Base-by-base conservation (phyloP, 345 rosid genomes). In the Salix purpurea region DNA sequence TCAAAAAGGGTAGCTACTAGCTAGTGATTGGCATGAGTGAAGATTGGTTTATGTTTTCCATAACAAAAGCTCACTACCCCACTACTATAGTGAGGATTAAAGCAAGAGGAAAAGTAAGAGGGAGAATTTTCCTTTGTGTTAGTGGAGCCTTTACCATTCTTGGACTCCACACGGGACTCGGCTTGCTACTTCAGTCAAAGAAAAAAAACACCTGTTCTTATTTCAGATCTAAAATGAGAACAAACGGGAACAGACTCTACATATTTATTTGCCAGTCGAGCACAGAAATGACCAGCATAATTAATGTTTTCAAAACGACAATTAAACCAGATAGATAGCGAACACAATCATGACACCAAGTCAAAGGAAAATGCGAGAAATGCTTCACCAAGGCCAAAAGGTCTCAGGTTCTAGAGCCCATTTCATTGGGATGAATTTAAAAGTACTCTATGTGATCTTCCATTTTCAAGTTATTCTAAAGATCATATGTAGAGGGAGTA, bases 111-210 rank as follows among this genome's bases (percentile, higher is more conserved):
- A 74, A 71, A 73, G 77, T 5, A 44, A 44, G 60, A 44, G 77
- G 23, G 69, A 70, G 62, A 68, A 77, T 81, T 78, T 69, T 76
- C 77, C 50, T 71, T 36, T 67, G 73, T 48, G 78, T 54, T 81
- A 72, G 84, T 81, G 82, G 82, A 76, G 73, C 69, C 74, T 75
- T 71, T 62, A 13, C 39, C 54, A 34, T 74, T 64, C 75, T 71
- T 54, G 79, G 64, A 74, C 46, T 67, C 73, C 80, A 42, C 80
- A 75, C 30, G 46, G 64, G 5, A 58, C 64, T 6, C 67, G 54
- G 40, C 34, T 76, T 37, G 9, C 75, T 44, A 69, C 67, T 61
- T 80, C 34, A 21, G 60, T 61, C 69, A 70, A 65, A 69, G 30
- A 30, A 10, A 77, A 52, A 72, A 65, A 52, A 74, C 46, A 76